phyloP scores from a whole-genome alignment of 306 rosid genomes.

The Boehmeria nivea region DNA sequence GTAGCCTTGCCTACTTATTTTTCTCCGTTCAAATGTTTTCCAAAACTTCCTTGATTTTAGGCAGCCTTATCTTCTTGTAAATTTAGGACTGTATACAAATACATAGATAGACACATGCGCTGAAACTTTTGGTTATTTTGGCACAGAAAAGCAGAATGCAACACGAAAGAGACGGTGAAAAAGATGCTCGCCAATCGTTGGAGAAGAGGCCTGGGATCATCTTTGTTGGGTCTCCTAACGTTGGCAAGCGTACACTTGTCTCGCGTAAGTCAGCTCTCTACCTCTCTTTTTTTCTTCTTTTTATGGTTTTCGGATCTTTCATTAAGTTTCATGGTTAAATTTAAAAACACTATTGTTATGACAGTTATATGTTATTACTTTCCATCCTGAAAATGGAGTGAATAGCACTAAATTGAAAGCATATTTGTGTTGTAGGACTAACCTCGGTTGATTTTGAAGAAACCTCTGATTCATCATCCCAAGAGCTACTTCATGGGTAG shows the following conservation, averaged over 20 bases:
- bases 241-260: constrained; percentile 74
- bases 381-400: no score
- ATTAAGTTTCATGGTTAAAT: no score
- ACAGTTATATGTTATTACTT: no score
- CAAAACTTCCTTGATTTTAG: no score
- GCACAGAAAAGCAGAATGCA: not conserved
- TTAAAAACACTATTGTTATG: no score
- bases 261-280: constrained; percentile 54
- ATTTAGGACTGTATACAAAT: no score
- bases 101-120: no score
- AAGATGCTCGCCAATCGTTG: constrained; percentile 15
- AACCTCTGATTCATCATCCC: constrained; percentile 49
- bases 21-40: no score
- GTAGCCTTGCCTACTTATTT: no score
- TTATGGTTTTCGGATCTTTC: not conserved
- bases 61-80: no score
- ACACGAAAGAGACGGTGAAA: not conserved
- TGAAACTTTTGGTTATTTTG: no score
- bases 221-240: constrained; percentile 65
- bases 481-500: constrained; percentile 59
- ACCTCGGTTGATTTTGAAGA: constrained; percentile 55
- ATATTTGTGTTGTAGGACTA: constrained; percentile 41
- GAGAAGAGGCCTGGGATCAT: constrained; percentile 64
- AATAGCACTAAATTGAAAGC: no score
- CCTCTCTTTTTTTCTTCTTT: not conserved